Conservation (phyloP, 495 filamentous ascomycete genomes). For the Lichenothelia convexa region DNA sequence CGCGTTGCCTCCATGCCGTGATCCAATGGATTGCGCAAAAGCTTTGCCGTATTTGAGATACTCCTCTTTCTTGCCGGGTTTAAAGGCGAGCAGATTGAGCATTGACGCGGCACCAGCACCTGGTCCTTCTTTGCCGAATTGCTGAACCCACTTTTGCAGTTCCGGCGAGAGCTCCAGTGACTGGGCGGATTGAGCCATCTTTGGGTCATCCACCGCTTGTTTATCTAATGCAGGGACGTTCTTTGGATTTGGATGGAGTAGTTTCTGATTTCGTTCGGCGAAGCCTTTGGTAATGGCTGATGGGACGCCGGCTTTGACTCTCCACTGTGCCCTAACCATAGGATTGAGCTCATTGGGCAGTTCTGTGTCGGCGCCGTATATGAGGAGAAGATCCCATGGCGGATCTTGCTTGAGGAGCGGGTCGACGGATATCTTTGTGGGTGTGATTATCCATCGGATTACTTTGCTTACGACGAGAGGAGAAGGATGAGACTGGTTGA, state of each 20-base stretch:
- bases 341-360: conserved; percentile 22
- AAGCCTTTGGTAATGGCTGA: conserved; percentile 30
- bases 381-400: conserved; percentile 39
- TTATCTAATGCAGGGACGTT: conserved; percentile 25
- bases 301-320: conserved; percentile 35
- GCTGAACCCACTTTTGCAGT: conserved; percentile 31
- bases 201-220: conserved; percentile 19
- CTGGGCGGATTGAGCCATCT: conserved; percentile 25
- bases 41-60: conserved; percentile 41
- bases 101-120: conserved; percentile 40
- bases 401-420: conserved; percentile 26
- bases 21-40: conserved; percentile 34
- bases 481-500: conserved; percentile 10
- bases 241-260: conserved; percentile 24
- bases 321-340: conserved; percentile 25
- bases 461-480: conserved; percentile 31
- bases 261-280: conserved; percentile 23
- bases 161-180: conserved; percentile 34
- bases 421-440: conserved; percentile 27
- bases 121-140: conserved; percentile 5
- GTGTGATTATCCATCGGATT: conserved; percentile 39
- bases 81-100: conserved; percentile 51
- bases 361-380: conserved; percentile 15
- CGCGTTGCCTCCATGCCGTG: conserved; percentile 34
- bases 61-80: conserved; percentile 26